Percentiles rank a stretch among this genome's conserved stretches.
These are phyloP conservation scores for Iris pallida DNA, from an alignment of 116 monocot genomes.

Conservation along the genomic window DNA sequence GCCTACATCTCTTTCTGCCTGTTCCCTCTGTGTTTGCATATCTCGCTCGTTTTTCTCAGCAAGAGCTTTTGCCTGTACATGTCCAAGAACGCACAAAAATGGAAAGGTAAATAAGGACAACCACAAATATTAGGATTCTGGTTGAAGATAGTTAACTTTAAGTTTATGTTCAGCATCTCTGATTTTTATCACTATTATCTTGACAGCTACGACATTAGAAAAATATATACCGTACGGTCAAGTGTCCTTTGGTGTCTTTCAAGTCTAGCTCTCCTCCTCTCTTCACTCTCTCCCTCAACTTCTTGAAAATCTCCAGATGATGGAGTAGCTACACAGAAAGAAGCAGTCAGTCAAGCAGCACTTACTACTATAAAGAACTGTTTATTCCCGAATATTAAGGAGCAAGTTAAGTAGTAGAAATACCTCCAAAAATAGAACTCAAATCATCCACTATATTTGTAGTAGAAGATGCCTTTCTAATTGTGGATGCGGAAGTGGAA, in stretches of 20 bases:
- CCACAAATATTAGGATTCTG: neutral
- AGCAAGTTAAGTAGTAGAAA: neutral
- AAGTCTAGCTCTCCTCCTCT: conserved; percentile 84
- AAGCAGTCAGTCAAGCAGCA: neutral
- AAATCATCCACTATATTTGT: conserved; percentile 71
- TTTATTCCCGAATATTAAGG: neutral
- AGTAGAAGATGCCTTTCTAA: conserved; percentile 48
- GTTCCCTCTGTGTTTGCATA: conserved; percentile 77
- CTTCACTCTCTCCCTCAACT: conserved; percentile 91
- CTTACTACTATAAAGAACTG: neutral
- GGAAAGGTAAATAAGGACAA: neutral
- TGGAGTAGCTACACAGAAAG: conserved; percentile 34
- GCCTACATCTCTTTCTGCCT: conserved; percentile 89
- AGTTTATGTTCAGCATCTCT: neutral
- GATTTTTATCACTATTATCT: neutral
- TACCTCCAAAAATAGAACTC: conserved; percentile 75
- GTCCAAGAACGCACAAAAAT: neutral
- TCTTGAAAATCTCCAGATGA: conserved; percentile 91
- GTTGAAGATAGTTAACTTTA: neutral
- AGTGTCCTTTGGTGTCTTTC: conserved; percentile 75
- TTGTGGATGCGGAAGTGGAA: conserved; percentile 31
- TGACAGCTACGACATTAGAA: neutral
- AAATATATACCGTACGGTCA: conserved; percentile 61
- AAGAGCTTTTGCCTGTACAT: conserved; percentile 83
- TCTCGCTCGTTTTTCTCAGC: conserved; percentile 98